A percentile compares a stretch with the other conserved stretches of the same genome.
Conservation (phyloP, 495 filamentous ascomycete species). For the Penicillium angulare region DNA sequence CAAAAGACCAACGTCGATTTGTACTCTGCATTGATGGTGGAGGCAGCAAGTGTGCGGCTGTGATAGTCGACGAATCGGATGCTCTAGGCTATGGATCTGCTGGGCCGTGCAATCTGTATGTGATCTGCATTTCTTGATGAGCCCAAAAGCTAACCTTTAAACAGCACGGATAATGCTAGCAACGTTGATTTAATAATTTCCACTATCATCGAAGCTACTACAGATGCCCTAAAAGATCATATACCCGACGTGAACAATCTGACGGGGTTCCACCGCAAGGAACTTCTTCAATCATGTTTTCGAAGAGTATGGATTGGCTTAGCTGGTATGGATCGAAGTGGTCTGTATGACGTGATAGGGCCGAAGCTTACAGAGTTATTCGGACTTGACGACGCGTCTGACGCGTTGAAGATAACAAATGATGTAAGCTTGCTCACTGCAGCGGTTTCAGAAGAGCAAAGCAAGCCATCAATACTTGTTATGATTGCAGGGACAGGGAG, state of each 20-base stretch:
- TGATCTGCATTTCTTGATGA: background rate
- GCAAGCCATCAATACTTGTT: slow-evolving; percentile 23
- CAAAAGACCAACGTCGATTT: background rate
- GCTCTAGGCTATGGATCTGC: slow-evolving; percentile 21
- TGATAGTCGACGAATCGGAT: slow-evolving; percentile 15
- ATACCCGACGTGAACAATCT: background rate
- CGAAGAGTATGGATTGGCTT: slow-evolving; percentile 26
- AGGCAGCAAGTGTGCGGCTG: slow-evolving; percentile 36
- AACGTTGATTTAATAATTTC: slow-evolving; percentile 13
- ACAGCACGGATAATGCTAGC: slow-evolving; percentile 16
- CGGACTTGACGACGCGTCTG: slow-evolving; percentile 12
- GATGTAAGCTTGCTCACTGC: slow-evolving; percentile 31
- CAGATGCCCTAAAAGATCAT: slow-evolving; percentile 8
- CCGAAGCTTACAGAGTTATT: slow-evolving; percentile 19
- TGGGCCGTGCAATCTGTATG: slow-evolving; percentile 39
- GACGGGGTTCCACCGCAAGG: slow-evolving; percentile 5
- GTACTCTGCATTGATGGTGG: slow-evolving; percentile 41
- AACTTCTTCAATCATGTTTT: slow-evolving; percentile 13
- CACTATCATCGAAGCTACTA: slow-evolving; percentile 12
- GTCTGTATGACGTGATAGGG: slow-evolving; percentile 11
- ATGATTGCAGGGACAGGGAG: slow-evolving; percentile 38
- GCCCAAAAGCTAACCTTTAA: background rate
- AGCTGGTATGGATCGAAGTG: slow-evolving; percentile 28
- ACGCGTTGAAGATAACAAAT: slow-evolving; percentile 23
- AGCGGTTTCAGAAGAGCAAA: slow-evolving; percentile 10